Base-by-base conservation (phyloP, 2,329 filamentous ascomycete genomes). In the Fusarium kyushuense region DNA sequence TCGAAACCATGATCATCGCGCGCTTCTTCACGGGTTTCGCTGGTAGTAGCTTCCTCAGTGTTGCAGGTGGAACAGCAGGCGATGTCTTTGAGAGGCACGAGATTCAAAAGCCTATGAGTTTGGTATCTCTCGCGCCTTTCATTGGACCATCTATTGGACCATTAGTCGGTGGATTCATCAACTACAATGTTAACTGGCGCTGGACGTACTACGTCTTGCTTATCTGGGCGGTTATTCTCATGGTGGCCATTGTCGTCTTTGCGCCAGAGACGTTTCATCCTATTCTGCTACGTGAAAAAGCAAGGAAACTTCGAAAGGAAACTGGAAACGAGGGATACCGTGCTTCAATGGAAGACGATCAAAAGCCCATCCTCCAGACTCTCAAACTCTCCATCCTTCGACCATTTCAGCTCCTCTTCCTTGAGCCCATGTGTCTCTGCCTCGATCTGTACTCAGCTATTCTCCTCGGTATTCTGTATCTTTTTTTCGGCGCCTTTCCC, bases 401-500 rank as follows among this genome's bases (percentile, higher is more conserved):
- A 10, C 92, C 92, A 0, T 90, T 94, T 74, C 87, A 94, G 76
- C 85, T 97, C 1, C 83, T 97, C 35, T 77, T 89, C 43, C 83
- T 91, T 43, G 92, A 96, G 79, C 92, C 91, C 41, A 96, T 97
- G 92, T 91, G 89, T 58, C 81, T 94, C 54, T 87, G 89, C 58
- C 86, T 96, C 21, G 93, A 92, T 76, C 79, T 94, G 13, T 92
- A 93, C 71, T 92, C 91, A 0, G 92, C 92, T n/a, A 86, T 96
- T 46, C 81, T 96, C 11, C 82, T 96, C 5, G 93, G 93, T 2
- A 90, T 95, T 23, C 79, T 96, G 1, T 96, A 96, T 75, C 86
- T 96, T 6, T 96, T 95, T 80, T 95, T 95, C 74, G 92, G 92
- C 10, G 92, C 93, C 0, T 95, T 96, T 67, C 86, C 90, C 3